phyloP scores from a whole-genome alignment of 345 rosid genomes.

The Barbarea vulgaris region DNA sequence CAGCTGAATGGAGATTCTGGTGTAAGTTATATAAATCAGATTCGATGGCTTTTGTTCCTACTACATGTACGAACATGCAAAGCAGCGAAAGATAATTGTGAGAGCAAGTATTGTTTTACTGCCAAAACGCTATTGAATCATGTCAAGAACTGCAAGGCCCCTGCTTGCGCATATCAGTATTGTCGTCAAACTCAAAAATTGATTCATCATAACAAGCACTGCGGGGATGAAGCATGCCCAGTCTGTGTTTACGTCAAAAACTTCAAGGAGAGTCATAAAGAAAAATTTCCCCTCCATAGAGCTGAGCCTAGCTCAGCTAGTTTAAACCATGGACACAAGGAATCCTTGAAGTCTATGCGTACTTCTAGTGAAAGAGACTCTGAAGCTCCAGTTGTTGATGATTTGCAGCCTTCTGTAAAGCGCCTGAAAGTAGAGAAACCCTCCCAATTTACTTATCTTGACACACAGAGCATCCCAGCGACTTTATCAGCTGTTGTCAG shows the following conservation, averaged over 20 bases:
- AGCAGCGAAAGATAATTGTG: slow-evolving; percentile 78
- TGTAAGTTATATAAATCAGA: slow-evolving; percentile 63
- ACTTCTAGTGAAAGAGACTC: slow-evolving; percentile 48
- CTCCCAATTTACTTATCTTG: slow-evolving; percentile 48
- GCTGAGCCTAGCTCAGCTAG: slow-evolving; percentile 46
- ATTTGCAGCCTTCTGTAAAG: slow-evolving; percentile 69
- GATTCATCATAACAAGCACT: slow-evolving; percentile 67
- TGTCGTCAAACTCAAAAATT: slow-evolving; percentile 72
- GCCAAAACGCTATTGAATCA: slow-evolving; percentile 72
- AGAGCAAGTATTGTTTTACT: slow-evolving; percentile 53
- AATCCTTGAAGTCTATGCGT: slow-evolving; percentile 50
- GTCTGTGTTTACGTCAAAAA: slow-evolving; percentile 83
- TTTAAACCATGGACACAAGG: slow-evolving; percentile 44
- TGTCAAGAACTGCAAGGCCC: slow-evolving; percentile 59
- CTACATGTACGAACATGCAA: slow-evolving; percentile 82
- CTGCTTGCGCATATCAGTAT: slow-evolving; percentile 65
- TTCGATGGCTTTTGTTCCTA: slow-evolving; percentile 85
- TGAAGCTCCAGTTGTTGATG: slow-evolving; percentile 52
- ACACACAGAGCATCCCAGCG: slow-evolving; percentile 46
- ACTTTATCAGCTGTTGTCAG: slow-evolving; percentile 38
- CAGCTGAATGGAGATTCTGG: slow-evolving; percentile 53
- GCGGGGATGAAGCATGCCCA: slow-evolving; percentile 67
- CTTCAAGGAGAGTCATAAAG: slow-evolving; percentile 53
- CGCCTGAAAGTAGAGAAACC: slow-evolving; percentile 75
- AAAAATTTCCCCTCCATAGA: slow-evolving; percentile 46